Base-by-base conservation (phyloP, 306 rosid species). In the Malus sieversii region DNA sequence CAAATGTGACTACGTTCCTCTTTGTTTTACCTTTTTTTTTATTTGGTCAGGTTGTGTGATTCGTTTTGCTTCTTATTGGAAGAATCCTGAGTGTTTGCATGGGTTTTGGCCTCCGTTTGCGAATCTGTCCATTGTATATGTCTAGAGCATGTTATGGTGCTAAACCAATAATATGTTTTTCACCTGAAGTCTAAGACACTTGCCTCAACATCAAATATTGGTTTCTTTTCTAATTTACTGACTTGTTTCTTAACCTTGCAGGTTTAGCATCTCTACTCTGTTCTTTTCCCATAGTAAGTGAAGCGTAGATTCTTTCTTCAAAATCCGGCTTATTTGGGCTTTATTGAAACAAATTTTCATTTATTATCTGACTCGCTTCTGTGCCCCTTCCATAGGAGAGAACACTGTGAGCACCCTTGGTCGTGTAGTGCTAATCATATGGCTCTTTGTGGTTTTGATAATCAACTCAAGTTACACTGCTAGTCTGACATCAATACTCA, bases 391-490 rank as follows among this genome's bases (percentile, higher is more conserved):
- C 80, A 88, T 93, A 95, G 99, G 90, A 85, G 97, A 95, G 84
- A 95, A 95, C 80, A 95, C 99, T 42, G 60, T 89, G 93, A 92
- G 99, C 75, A 70, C 86, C 78, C 96, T 95, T 30, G 99, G 96
- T 62, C 97, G 99, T 25, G 68, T 82, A 45, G 99, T 95, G 85
- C 66, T 95, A 68, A 78, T 92, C 66, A 82, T 95, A 83, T 95
- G 99, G 99, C 83, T 95, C 57, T 95, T 95, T 86, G 97, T 95
- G 76, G 99, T 95, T 69, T 87, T 95, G 92, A 95, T 95, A 69
- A 86, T 95, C 74, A 95, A 86, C 80, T 95, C 97, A 52, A 95
- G 99, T 86, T 95, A 92, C 90, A 92, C 99, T 19, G 99, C 99
- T n/a, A 95, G 99, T 86, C 87, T 92, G 83, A 90, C 99, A 68